Base-by-base conservation (phyloP, 108 stramenopile genomes). In the Cyclotella kingstonii region DNA sequence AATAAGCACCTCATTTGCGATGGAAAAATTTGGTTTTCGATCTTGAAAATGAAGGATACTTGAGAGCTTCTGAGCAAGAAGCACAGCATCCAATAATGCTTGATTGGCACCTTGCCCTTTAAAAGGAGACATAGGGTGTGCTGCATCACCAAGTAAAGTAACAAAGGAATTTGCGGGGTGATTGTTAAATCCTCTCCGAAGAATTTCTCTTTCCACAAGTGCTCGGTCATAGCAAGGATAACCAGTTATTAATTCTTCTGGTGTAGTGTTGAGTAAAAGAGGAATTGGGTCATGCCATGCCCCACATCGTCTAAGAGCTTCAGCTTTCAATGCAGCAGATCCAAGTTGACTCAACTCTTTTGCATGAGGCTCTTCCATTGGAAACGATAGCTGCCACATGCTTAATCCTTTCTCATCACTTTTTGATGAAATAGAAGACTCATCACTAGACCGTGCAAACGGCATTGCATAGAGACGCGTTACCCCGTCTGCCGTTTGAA, bases 101-200 rank as follows among this genome's bases (percentile, higher is more conserved):
- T 92, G 91, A 48, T 92, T 92, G 0, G 91, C 91, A 27, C 91
- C 91, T 74, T 92, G 91, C 12, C 91, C 91, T 68, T 92, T 92
- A 54, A 92, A 92, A 10, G 91, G 91, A 38, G 68, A 71, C 91
- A 92, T 92, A 25, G 91, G 91, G 69, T 91, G 91, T 14, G 80
- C 82, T 11, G 91, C 91, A 73, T 92, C 91, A 1, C 91, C 91
- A 9, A 92, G 73, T 22, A 89, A 33, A 0, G 87, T 86, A 5
- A 84, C 79, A 25, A 44, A 59, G 11, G 31, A 15, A 30, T 29
- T 57, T 10, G 55, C 44, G 38, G 42, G 30, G 30, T 64, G 34
- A 12, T 35, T 40, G 19, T 68, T 42, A 23, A 41, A 35, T 38
- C 60, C 66, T 30, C 34, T 39, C 18, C 64, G 44, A 34, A 86